A percentile compares a stretch with the other conserved stretches of the same genome.
Conservation (phyloP, 257 asterid genomes). For the Solanum boliviense region DNA sequence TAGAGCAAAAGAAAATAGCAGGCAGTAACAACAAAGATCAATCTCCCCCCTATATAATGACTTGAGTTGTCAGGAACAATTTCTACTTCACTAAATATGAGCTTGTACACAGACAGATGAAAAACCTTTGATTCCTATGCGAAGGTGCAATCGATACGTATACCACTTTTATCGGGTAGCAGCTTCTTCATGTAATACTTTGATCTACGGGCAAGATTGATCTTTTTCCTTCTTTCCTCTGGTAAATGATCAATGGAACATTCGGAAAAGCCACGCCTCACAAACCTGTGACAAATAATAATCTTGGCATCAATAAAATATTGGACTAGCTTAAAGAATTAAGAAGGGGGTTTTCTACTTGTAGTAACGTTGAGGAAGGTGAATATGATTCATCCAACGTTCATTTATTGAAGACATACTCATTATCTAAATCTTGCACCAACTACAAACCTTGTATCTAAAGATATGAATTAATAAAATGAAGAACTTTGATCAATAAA, state of each 20-base stretch:
- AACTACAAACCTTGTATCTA: neutral
- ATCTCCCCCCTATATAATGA: neutral
- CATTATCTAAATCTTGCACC: neutral
- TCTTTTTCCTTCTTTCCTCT: conserved; percentile 57
- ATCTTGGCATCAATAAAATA: neutral
- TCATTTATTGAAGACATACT: neutral
- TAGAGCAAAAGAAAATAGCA: neutral
- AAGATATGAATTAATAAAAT: neutral
- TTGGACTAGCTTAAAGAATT: neutral
- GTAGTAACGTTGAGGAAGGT: neutral
- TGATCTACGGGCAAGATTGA: conserved; percentile 65
- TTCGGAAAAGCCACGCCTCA: conserved; percentile 85
- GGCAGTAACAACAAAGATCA: neutral
- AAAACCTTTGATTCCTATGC: conserved; percentile 7
- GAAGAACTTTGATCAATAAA: neutral
- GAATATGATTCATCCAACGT: neutral
- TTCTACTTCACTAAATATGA: neutral
- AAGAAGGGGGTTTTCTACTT: neutral
- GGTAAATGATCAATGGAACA: conserved; percentile 70
- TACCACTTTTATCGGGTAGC: conserved; percentile 67
- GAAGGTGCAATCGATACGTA: conserved; percentile 36
- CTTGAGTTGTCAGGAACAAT: neutral
- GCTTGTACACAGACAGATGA: neutral
- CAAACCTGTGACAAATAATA: conserved; percentile 48
- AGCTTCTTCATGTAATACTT: conserved; percentile 83